A percentile compares a stretch with the other conserved stretches of the same genome.
Conservation (phyloP, 345 rosid species). For the Ceriops zippeliana region DNA sequence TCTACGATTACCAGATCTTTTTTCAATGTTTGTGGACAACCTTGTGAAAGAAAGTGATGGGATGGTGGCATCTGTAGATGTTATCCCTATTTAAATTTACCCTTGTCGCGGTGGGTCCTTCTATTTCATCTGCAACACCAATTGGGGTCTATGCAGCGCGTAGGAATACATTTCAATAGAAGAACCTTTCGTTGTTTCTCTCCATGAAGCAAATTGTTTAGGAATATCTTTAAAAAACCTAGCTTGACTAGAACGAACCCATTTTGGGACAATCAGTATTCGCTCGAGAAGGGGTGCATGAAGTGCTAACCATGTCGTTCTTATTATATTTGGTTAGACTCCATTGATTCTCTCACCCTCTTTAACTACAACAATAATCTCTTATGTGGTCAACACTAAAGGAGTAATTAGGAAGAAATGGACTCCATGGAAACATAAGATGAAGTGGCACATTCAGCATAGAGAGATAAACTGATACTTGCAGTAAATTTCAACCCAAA, state of each 20-base stretch:
- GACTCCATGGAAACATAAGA: neutral
- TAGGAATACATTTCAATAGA: no score
- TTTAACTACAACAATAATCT: neutral
- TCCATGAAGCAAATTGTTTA: no score
- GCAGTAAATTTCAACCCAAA: no score
- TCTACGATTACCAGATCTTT: neutral
- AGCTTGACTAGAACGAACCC: no score
- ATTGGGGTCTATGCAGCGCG: no score
- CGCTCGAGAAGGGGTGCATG: neutral
- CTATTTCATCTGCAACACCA: no score
- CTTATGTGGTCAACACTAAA: neutral
- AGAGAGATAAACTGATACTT: neutral
- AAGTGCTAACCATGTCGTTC: neutral
- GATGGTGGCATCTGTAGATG: neutral
- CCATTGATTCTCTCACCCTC: neutral
- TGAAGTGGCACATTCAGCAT: neutral
- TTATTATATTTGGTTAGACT: neutral
- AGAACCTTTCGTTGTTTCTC: no score
- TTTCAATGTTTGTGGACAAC: neutral
- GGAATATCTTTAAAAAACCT: no score
- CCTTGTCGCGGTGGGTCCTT: no score
- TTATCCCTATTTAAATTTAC: no score
- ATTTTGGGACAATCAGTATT: neutral
- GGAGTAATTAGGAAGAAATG: neutral
- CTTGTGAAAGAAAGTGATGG: neutral